A percentile compares a stretch with the other conserved stretches of the same genome.
phyloP scores from a whole-genome alignment of 2,329 filamentous ascomycete species.

The Botrytis galanthina region DNA sequence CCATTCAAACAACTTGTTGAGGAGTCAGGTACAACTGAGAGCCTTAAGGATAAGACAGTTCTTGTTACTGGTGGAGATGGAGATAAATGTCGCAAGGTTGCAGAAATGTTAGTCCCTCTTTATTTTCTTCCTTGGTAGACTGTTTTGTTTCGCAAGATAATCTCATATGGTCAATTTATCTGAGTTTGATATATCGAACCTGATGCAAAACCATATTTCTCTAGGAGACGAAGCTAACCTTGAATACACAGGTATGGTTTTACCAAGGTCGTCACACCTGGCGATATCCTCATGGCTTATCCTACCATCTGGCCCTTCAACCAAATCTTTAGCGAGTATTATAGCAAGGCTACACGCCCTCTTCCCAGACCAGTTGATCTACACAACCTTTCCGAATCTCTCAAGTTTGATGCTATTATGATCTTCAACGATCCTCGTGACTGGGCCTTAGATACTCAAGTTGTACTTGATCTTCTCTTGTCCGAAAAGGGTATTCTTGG shows the following conservation, averaged over 20 bases:
- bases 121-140: slow-evolving; percentile 33
- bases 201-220: not conserved
- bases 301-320: slow-evolving; percentile 83
- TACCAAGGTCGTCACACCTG: slow-evolving; percentile 77
- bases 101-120: slow-evolving; percentile 48
- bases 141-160: not conserved
- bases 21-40: slow-evolving; percentile 51
- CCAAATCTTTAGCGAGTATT: slow-evolving; percentile 60
- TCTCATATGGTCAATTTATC: not conserved
- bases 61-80: slow-evolving; percentile 63
- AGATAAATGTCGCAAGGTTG: slow-evolving; percentile 53
- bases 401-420: slow-evolving; percentile 86
- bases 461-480: slow-evolving; percentile 80
- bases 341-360: slow-evolving; percentile 55
- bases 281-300: slow-evolving; percentile 72
- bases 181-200: not conserved
- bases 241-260: slow-evolving; percentile 61
- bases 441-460: slow-evolving; percentile 86
- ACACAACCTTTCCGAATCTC: slow-evolving; percentile 45
- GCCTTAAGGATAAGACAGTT: slow-evolving; percentile 63
- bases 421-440: slow-evolving; percentile 96
- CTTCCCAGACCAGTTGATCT: slow-evolving; percentile 51
- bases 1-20: slow-evolving; percentile 73
- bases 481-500: slow-evolving; percentile 77
- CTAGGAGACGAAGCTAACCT: slow-evolving; percentile 17